Conservation (phyloP, 1,284 basidiomycete species). For the Fomitopsis pinicola region DNA sequence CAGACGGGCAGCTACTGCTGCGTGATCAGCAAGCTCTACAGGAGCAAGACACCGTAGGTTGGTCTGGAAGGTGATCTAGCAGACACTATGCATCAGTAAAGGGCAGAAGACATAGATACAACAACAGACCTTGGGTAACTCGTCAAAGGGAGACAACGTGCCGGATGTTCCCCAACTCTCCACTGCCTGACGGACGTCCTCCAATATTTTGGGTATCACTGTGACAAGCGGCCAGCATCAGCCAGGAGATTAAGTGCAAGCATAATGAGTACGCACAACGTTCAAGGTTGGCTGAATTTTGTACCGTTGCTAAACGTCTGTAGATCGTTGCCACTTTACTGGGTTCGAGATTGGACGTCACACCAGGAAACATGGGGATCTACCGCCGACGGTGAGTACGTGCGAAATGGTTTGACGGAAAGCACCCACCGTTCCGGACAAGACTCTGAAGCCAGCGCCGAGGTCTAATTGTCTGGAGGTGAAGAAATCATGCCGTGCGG, state of each 20-base stretch:
- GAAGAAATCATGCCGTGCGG: conserved; percentile 64
- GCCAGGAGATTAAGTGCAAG: not conserved
- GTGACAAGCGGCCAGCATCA: not conserved
- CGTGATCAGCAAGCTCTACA: conserved; percentile 63
- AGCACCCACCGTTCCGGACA: conserved; percentile 64
- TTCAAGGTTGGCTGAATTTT: conserved; percentile 53
- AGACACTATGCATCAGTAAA: not conserved
- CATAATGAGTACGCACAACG: conserved; percentile 40
- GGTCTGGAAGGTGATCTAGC: conserved; percentile 65
- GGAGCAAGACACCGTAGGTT: conserved; percentile 63
- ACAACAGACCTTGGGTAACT: conserved; percentile 56
- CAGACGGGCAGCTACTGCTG: conserved; percentile 51
- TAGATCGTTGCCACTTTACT: conserved; percentile 60
- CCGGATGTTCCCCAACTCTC: conserved; percentile 58
- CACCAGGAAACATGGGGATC: conserved; percentile 70
- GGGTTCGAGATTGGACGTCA: conserved; percentile 63
- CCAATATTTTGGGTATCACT: conserved; percentile 62
- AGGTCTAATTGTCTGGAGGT: conserved; percentile 63
- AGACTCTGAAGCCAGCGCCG: conserved; percentile 69
- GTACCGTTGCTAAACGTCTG: conserved; percentile 58
- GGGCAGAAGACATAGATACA: conserved; percentile 7
- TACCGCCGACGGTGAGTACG: conserved; percentile 23
- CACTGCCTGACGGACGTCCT: conserved; percentile 56
- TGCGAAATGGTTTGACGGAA: not conserved
- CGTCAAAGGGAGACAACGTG: conserved; percentile 63